Evolutionary conservation across 176 grass and related monocot genomes (phyloP), one percentile per base, ranked within the genome.

Genomic region (Rhynchospora breviuscula): DNA sequence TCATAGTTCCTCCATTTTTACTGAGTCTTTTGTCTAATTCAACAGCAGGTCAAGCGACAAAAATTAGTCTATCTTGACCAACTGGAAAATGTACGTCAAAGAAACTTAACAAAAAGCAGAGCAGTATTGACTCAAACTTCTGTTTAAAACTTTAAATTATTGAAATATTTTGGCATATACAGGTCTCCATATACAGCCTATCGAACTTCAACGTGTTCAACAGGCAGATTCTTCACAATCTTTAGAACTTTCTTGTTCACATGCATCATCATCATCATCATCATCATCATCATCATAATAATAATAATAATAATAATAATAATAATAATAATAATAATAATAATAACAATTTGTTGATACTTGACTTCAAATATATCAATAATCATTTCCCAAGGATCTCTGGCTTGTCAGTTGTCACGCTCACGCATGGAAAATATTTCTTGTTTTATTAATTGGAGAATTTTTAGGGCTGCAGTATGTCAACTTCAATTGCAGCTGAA

Each of bases 11-110:
- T 31, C 5, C 14, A 23, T 54, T 5, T 46, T 77, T 56, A 54
- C 72, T 56, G 13, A 23, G 48, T 77, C 71, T 23, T 77, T 22
- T 77, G 31, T 73, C 54, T 77, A 29, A 77, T 77, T 56, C 22
- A 17, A 77, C 49, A 77, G 29, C 48, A 56, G 21, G 21, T 77
- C 12, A 77, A 54, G 72, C 9, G 12, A 31, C 12, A 7, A 31
- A 56, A 54, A 56, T 29, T 73, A 46, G 21, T 29, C 72, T 9
- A 54, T 10, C 21, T 7, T 46, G 19, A 77, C 49, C 21, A 77
- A 77, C 72, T 54, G 53, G 22, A 54, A 54, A 76, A 15, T 76
- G 23, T 9, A 56, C 23, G 23, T 54, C 47, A 53, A 77, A 54
- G 0, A 54, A 15, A 77, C 11, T 53, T 49, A 52, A 1, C 12